These are phyloP conservation scores for Westerdykella ornata DNA, from an alignment of 2,329 filamentous ascomycete genomes.

Conservation along the genomic window DNA sequence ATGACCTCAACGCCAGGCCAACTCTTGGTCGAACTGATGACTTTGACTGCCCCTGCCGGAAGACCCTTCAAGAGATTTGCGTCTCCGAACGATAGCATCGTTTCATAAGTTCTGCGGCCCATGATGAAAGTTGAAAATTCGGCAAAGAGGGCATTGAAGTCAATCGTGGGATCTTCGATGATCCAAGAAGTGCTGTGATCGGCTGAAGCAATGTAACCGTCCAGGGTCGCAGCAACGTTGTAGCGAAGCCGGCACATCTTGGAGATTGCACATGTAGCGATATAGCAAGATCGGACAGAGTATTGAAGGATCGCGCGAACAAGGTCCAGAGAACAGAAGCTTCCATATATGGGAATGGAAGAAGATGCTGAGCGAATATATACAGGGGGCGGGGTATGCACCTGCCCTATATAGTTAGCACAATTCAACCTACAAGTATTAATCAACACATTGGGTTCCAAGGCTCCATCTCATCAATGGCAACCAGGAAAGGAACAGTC, in stretches of 20 bases:
- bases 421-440: no score
- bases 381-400: no score
- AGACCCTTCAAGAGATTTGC: neutral
- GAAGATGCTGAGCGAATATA: no score
- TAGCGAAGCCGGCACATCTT: constrained; percentile 3
- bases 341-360: no score
- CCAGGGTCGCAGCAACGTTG: constrained; percentile 4
- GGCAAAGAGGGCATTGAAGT: constrained; percentile 2
- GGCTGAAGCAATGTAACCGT: constrained; percentile 5
- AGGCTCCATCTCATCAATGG: no score
- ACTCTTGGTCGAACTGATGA: neutral
- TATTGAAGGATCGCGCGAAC: no score
- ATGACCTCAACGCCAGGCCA: neutral
- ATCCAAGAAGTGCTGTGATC: constrained; percentile 3
- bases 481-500: no score
- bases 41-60: neutral
- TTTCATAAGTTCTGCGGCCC: constrained; percentile 5
- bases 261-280: neutral
- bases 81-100: constrained; percentile 2
- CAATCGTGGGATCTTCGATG: constrained; percentile 4
- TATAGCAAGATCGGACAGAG: no score
- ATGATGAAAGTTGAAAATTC: constrained; percentile 5
- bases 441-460: no score
- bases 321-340: no score
- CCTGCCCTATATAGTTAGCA: no score